Conservation (phyloP, 768 basidiomycete genomes). For the Russula brevipes region DNA sequence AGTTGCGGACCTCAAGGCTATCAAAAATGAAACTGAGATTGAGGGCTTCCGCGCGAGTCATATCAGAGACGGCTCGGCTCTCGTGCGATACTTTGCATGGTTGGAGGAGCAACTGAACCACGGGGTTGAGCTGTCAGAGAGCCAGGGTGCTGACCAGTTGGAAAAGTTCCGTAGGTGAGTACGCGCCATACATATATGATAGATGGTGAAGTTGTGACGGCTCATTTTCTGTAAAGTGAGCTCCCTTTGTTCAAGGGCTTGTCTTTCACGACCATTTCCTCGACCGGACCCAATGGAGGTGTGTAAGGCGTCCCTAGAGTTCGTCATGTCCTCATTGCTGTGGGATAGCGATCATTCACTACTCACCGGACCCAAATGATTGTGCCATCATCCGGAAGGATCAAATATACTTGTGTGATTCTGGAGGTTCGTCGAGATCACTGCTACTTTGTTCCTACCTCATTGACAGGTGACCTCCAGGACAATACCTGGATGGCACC, state of each 20-base stretch:
- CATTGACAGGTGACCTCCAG: conserved; percentile 33
- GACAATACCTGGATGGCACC: conserved; percentile 87
- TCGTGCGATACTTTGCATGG: conserved; percentile 92
- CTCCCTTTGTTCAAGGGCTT: conserved; percentile 77
- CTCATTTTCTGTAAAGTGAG: conserved; percentile 43
- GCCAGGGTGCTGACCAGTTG: conserved; percentile 71
- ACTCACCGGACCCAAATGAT: conserved; percentile 68
- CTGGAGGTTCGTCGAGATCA: conserved; percentile 53
- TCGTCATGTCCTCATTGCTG: neutral
- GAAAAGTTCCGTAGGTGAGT: conserved; percentile 78
- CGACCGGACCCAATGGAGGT: conserved; percentile 90
- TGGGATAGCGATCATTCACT: conserved; percentile 82
- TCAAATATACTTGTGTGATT: conserved; percentile 80
- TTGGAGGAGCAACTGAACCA: conserved; percentile 74
- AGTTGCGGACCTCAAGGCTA: conserved; percentile 70
- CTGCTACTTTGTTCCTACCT: neutral
- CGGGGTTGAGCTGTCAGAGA: conserved; percentile 65
- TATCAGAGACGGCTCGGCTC: conserved; percentile 83
- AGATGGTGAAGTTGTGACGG: neutral
- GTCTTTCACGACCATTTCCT: conserved; percentile 90
- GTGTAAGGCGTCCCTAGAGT: conserved; percentile 26
- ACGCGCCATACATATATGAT: neutral
- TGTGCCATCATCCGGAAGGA: conserved; percentile 73
- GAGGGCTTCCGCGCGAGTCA: conserved; percentile 88
- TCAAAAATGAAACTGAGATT: conserved; percentile 77